Conservation (phyloP, 2,329 filamentous ascomycete genomes). For the Fusarium circinatum region DNA sequence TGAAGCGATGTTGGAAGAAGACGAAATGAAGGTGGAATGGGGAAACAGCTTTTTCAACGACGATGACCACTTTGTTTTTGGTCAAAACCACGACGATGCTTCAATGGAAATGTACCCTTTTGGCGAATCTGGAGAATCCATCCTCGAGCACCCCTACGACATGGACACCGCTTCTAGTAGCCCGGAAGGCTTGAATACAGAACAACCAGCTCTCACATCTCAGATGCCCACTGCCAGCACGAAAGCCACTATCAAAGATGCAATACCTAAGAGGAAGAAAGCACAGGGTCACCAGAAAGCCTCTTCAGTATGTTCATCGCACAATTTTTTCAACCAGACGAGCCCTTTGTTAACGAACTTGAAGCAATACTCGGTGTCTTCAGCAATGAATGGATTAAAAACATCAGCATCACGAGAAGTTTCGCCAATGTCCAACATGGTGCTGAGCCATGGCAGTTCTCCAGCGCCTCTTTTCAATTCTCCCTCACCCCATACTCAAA, state of each 20-base stretch:
- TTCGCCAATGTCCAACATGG: constrained; percentile 64
- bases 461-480: constrained; percentile 60
- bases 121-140: constrained; percentile 48
- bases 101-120: constrained; percentile 48
- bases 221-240: constrained; percentile 55
- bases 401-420: constrained; percentile 62
- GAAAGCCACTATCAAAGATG: constrained; percentile 45
- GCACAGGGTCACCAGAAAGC: constrained; percentile 43
- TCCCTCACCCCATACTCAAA: constrained; percentile 56
- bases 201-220: constrained; percentile 54
- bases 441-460: constrained; percentile 63
- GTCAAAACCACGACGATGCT: constrained; percentile 40
- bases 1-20: constrained; percentile 58
- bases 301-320: constrained; percentile 53
- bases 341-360: constrained; percentile 35
- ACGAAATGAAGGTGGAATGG: constrained; percentile 57
- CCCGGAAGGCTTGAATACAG: constrained; percentile 53
- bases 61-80: constrained; percentile 53
- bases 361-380: constrained; percentile 63
- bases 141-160: constrained; percentile 63
- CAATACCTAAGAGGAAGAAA: constrained; percentile 39
- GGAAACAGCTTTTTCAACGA: constrained; percentile 52
- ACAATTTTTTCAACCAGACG: background rate
- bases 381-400: constrained; percentile 61
- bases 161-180: constrained; percentile 70